These are phyloP conservation scores for Aspergillus arachidicola DNA, from an alignment of 2,329 filamentous ascomycete genomes.

Conservation along the genomic window DNA sequence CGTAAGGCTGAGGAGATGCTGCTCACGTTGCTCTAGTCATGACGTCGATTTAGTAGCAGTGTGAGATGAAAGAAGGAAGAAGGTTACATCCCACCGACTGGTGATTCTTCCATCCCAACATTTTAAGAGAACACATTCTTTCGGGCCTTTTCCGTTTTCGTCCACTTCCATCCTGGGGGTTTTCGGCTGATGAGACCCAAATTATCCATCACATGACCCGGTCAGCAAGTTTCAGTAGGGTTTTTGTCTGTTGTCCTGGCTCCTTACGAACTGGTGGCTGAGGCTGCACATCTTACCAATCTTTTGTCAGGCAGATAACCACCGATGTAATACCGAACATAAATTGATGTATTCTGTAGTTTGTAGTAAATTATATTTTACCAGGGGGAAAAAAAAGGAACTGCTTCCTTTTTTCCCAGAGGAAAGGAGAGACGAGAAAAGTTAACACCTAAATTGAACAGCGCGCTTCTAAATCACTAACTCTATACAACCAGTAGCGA, in stretches of 20 bases:
- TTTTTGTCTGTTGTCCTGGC: not conserved
- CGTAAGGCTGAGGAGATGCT: constrained; percentile 1
- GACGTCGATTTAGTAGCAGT: constrained; percentile 10
- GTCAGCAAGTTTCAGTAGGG: too few species aligned
- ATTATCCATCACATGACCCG: not conserved
- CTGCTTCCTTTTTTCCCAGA: too few species aligned
- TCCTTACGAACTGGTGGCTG: not conserved
- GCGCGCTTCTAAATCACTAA: not conserved
- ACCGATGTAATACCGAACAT: not conserved
- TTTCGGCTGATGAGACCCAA: not conserved
- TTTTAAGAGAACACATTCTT: not conserved
- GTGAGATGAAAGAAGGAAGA: not conserved
- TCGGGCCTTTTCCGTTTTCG: constrained; percentile 11
- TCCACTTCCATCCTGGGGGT: not conserved
- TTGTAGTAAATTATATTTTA: not conserved
- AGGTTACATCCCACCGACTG: constrained; percentile 7
- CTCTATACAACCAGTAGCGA: not conserved
- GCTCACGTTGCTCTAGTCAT: constrained; percentile 22
- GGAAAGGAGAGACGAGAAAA: too few species aligned
- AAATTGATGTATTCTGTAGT: not conserved
- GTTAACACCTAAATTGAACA: not conserved
- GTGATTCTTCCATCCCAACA: not conserved
- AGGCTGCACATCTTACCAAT: not conserved
- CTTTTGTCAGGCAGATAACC: not conserved
- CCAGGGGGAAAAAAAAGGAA: too few species aligned